Percentiles rank a stretch among this genome's conserved stretches.
These are phyloP conservation scores for Phyllosticta citrichinensis DNA, from an alignment of 2,329 filamentous ascomycete species.

Conservation along the genomic window DNA sequence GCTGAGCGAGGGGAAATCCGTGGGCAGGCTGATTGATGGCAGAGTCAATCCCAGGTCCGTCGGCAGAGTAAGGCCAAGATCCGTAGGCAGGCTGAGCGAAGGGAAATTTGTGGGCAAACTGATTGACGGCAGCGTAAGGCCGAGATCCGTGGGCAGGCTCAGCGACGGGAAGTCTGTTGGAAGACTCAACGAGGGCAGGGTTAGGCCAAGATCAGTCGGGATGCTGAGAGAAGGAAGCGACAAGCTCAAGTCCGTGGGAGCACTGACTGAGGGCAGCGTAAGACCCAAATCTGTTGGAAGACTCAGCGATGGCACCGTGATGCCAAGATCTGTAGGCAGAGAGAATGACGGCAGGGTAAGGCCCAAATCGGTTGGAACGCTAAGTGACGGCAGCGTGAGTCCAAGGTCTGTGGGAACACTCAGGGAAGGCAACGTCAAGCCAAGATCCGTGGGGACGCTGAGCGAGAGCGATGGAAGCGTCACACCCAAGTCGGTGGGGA, in stretches of 20 bases:
- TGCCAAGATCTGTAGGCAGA: background rate
- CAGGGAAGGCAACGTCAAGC: background rate
- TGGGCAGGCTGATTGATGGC: background rate
- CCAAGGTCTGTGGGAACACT: background rate
- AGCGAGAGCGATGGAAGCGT: background rate
- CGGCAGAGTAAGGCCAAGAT: background rate
- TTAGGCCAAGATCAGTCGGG: background rate
- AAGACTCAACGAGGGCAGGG: background rate
- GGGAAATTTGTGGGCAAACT: background rate
- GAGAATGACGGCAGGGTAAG: background rate
- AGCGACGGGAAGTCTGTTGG: background rate
- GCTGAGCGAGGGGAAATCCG: background rate
- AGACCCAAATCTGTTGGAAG: background rate
- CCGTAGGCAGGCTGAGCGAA: background rate
- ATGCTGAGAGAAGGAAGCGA: background rate
- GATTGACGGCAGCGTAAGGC: background rate
- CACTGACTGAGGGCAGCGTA: background rate
- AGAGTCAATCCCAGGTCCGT: background rate
- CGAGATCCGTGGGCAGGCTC: background rate
- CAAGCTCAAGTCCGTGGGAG: background rate
- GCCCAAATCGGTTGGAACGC: background rate
- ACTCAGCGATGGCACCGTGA: background rate
- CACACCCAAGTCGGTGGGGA: background rate
- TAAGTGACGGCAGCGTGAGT: background rate
- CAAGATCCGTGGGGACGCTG: background rate